Conservation (phyloP, 352 stramenopile genomes). For the Globisporangium emineosum region DNA sequence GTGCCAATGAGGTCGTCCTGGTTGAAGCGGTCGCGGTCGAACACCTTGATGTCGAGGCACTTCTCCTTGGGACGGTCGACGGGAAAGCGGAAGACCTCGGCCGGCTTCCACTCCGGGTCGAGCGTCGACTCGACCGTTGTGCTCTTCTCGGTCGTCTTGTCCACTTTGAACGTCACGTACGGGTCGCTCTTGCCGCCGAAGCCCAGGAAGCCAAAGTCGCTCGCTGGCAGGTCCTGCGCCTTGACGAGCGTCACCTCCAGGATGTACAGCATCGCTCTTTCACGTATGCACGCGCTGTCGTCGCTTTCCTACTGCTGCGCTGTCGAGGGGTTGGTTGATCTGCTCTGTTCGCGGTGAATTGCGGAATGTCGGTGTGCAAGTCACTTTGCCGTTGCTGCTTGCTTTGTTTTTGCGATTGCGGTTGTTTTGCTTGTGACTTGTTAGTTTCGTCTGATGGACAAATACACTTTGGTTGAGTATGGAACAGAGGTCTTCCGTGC, state of each 20-base stretch:
- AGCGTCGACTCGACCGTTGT: constrained; percentile 42
- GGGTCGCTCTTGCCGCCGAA: constrained; percentile 77
- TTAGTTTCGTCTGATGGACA: not conserved
- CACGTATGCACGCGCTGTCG: not conserved
- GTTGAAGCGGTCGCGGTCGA: constrained; percentile 60
- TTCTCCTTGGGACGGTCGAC: constrained; percentile 56
- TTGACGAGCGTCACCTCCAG: constrained; percentile 60
- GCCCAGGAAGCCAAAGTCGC: constrained; percentile 64
- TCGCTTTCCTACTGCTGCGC: too few relatives aligned
- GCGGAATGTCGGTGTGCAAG: not conserved
- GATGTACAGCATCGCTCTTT: constrained; percentile 32
- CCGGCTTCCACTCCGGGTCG: constrained; percentile 50
- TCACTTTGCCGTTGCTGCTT: not conserved
- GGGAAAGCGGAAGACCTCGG: constrained; percentile 60
- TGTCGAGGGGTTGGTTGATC: not conserved
- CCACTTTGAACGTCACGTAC: constrained; percentile 69
- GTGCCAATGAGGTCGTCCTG: constrained; percentile 58
- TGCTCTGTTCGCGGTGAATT: not conserved
- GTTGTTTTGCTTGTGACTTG: not conserved
- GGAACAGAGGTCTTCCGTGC: not conserved
- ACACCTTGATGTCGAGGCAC: constrained; percentile 53
- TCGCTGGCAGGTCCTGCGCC: constrained; percentile 47
- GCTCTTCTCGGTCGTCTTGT: constrained; percentile 39
- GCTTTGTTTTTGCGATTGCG: not conserved
- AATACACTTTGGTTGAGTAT: not conserved